phyloP scores from a whole-genome alignment of 345 rosid genomes.

The Leavenworthia alabamica region DNA sequence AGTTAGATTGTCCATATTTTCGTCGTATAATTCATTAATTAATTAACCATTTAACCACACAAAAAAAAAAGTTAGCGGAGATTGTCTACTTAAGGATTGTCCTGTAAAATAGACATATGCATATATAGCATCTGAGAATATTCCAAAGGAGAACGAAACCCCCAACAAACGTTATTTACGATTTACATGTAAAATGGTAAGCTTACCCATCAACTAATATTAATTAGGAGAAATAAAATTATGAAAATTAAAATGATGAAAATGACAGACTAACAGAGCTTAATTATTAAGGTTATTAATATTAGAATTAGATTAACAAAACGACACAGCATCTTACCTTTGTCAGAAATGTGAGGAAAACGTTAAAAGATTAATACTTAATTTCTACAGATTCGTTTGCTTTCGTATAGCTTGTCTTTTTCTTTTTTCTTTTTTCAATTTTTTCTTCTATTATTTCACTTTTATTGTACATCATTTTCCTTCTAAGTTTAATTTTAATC shows the following conservation, averaged over 20 bases:
- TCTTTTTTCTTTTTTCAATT: neutral
- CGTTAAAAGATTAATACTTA: neutral
- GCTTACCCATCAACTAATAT: constrained; percentile 21
- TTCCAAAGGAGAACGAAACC: neutral
- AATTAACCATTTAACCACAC: neutral
- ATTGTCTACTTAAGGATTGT: neutral
- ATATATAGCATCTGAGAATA: neutral
- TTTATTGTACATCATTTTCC: neutral
- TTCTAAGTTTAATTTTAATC: neutral
- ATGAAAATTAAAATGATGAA: constrained; percentile 1
- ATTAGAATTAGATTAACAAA: constrained; percentile 6
- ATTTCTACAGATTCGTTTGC: neutral
- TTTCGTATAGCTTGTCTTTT: neutral
- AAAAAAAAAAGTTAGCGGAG: neutral
- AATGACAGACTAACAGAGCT: constrained; percentile 22
- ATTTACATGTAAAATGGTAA: neutral
- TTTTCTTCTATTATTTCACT: neutral
- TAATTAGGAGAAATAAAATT: neutral
- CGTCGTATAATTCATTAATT: neutral
- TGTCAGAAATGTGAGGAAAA: constrained; percentile 9
- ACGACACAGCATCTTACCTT: constrained; percentile 10
- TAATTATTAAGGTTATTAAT: constrained; percentile 1
- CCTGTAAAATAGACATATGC: neutral
- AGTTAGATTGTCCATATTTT: constrained; percentile 3
- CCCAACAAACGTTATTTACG: neutral